These are phyloP conservation scores for Guadua angustifolia DNA, from an alignment of 176 grass and related monocot genomes.

Conservation along the genomic window DNA sequence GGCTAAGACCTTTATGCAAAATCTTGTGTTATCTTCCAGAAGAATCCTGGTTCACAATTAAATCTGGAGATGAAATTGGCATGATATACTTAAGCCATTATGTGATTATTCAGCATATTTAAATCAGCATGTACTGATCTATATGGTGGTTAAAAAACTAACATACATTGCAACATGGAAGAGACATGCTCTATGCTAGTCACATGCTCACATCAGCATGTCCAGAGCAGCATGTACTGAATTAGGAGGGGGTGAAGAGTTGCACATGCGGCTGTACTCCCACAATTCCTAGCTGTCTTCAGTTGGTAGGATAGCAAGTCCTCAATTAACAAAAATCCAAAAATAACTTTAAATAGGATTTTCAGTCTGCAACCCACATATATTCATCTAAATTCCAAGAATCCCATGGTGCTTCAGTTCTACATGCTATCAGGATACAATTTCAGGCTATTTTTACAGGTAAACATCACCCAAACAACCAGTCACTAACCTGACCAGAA, in stretches of 20 bases:
- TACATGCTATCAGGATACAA: neutral
- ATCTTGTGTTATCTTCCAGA: neutral
- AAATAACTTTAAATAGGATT: neutral
- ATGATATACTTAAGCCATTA: neutral
- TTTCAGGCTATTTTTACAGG: neutral
- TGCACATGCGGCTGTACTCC: too few species aligned
- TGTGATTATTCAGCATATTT: neutral
- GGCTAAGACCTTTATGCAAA: neutral
- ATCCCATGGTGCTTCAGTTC: neutral
- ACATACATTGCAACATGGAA: neutral
- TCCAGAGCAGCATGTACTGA: neutral
- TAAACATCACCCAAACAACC: neutral
- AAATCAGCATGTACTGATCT: conserved; percentile 8
- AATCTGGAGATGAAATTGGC: neutral
- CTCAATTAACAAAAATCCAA: neutral
- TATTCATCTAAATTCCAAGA: neutral
- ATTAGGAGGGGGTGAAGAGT: neutral
- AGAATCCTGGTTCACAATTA: neutral
- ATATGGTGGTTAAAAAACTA: neutral
- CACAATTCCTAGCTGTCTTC: too few species aligned
- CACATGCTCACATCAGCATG: neutral
- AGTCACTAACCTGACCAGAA: conserved; percentile 43
- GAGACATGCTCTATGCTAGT: neutral
- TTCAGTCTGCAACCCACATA: neutral
- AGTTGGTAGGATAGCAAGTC: conserved; percentile 18